A percentile compares a stretch with the other conserved stretches of the same genome.
Evolutionary conservation across 2,329 filamentous ascomycete species (phyloP).

Genomic region (Didymella lethalis): DNA sequence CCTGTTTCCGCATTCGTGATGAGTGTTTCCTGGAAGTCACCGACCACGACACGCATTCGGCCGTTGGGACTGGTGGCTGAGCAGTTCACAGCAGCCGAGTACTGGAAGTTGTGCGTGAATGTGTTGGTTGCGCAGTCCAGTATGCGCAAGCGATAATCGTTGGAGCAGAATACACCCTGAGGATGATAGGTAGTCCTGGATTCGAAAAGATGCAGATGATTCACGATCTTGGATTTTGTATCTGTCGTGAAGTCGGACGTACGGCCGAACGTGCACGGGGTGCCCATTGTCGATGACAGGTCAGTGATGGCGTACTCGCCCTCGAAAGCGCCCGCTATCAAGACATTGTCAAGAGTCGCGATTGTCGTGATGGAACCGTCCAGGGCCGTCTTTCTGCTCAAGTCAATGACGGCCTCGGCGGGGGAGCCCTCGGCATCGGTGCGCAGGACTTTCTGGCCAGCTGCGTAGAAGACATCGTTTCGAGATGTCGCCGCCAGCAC

Average conservation of each 20-base stretch:
- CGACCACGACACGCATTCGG: constrained; percentile 75
- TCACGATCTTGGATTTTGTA: constrained; percentile 63
- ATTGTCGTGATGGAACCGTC: constrained; percentile 62
- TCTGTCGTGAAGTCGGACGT: constrained; percentile 59
- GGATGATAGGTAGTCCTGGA: constrained; percentile 58
- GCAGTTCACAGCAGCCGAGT: constrained; percentile 73
- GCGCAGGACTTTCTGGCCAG: constrained; percentile 57
- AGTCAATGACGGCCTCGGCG: constrained; percentile 57
- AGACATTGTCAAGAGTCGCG: constrained; percentile 57
- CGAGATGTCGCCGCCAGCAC: constrained; percentile 62
- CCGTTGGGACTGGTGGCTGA: constrained; percentile 75
- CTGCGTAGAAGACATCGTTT: constrained; percentile 64
- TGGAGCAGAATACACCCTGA: constrained; percentile 64
- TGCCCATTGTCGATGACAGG: constrained; percentile 49
- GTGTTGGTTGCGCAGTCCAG: constrained; percentile 65
- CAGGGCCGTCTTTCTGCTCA: constrained; percentile 51
- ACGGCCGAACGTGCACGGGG: constrained; percentile 53
- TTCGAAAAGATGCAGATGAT: constrained; percentile 63
- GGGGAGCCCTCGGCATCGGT: constrained; percentile 58
- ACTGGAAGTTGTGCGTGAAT: constrained; percentile 64
- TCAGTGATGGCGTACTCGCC: constrained; percentile 64
- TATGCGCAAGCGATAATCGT: constrained; percentile 63
- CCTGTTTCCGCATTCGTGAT: constrained; percentile 75
- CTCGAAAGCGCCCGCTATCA: constrained; percentile 64
- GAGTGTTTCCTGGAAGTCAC: constrained; percentile 70